A percentile compares a stretch with the other conserved stretches of the same genome.
These are phyloP conservation scores for Stromatinia cepivora DNA, from an alignment of 2,329 filamentous ascomycete genomes.

Conservation along the genomic window DNA sequence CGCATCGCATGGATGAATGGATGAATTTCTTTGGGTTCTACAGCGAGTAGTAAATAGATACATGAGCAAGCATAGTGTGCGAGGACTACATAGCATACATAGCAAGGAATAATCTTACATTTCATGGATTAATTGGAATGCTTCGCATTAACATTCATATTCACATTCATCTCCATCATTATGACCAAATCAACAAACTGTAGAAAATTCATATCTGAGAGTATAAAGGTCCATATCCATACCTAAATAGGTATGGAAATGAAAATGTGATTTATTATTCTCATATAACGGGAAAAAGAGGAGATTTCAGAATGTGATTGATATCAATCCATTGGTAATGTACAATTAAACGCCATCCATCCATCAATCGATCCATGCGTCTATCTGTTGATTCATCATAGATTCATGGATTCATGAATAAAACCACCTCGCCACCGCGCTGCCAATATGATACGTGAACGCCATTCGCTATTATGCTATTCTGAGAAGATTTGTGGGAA, in stretches of 20 bases:
- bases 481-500: not conserved
- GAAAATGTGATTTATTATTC: not conserved
- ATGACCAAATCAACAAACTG: not conserved
- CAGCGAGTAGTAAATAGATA: not conserved
- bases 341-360: constrained; percentile 17
- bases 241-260: not conserved
- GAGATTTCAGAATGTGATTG: constrained; percentile 20
- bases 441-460: constrained; percentile 8
- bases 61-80: not conserved
- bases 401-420: constrained; percentile 11
- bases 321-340: constrained; percentile 12
- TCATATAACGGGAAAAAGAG: not conserved
- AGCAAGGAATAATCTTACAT: not conserved
- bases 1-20: not conserved
- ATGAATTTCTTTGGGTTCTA: not conserved
- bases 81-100: not conserved
- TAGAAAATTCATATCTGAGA: not conserved
- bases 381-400: constrained; percentile 14
- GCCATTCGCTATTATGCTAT: constrained; percentile 17
- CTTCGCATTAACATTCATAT: not conserved
- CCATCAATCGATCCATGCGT: not conserved
- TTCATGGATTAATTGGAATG: not conserved
- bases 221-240: not conserved
- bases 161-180: not conserved
- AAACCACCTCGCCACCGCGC: constrained; percentile 9